Base-by-base conservation (phyloP, 345 rosid species). In the Raphanus raphanistrum region DNA sequence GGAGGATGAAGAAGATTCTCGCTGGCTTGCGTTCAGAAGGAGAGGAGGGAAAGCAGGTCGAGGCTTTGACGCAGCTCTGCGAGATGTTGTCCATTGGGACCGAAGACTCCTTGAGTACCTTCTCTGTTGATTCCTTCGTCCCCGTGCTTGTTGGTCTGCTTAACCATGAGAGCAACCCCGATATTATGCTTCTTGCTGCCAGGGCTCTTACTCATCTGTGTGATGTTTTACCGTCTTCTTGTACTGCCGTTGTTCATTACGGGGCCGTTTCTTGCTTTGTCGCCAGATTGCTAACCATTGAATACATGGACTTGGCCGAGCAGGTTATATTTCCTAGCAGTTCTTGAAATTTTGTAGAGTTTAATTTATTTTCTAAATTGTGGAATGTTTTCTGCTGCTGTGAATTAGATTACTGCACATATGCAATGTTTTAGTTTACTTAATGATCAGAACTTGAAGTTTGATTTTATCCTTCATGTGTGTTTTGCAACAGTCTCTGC, bases 221-320 rank as follows among this genome's bases (percentile, higher is more conserved):
- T 71, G 99, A 96, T 35, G 98, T 96, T 65, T 83, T 96, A 76
- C 99, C 99, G 8, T 96, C 99, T 26, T 93, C 99, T 0, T 96
- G 98, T 77, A 93, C 95, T 54, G 98, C 99, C 17, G 99, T 96
- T 63, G 99, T 93, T 78, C 99, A 93, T 76, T 96, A 93, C 76
- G 97, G 97, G 50, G 96, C 99, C 6, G 96, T 96, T 77, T 83
- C 94, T 0, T 93, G 97, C 83, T 90, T 96, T 62, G 91, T 89
- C 35, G 98, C 98, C 1, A 86, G 99, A 87, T 81, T 96, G 86
- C 88, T 96, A 13, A 91, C 99, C 8, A 96, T 96, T 28, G 99
- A 93, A 85, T 96, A 96, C 70, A 96, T 96, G 99, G 99, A 96
- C 84, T 85, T 96, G 78, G 99, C 99, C 65, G 99, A 96, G 82